Evolutionary conservation across 257 asterid species (phyloP), one percentile per base, ranked within the genome.

Genomic region (Linderniella brevidens): DNA sequence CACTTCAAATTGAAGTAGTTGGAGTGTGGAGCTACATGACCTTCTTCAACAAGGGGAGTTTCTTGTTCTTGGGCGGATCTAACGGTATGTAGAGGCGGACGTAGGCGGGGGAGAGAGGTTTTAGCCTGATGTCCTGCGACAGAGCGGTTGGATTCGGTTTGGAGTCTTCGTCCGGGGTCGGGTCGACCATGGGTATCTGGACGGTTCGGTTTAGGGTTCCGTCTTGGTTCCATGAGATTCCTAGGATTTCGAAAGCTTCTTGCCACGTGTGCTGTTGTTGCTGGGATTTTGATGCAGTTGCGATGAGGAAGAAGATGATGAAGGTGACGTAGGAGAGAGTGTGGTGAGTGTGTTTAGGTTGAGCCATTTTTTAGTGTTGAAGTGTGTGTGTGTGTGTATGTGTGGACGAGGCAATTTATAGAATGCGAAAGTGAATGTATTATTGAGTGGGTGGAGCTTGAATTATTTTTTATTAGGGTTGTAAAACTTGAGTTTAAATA

Each of bases 41-140:
- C n/a, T n/a, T n/a, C n/a, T n/a, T n/a, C n/a, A n/a, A n/a, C 29
- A 45, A 25, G 20, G 49, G 49, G 20, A 45, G 49, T 8, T 45
- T 45, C 7, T 12, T 13, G 25, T 15, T 17, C 49, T 45, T 45
- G 20, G 49, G 32, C 1, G 49, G 32, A 15, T 41, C 46, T 13
- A 36, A 9, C 8, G 62, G 68, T 13, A 41, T 35, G 57, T 67
- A 67, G 59, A 67, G 65, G 51, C 72, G 68, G 16, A 53, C 14
- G 14, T 13, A 62, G 62, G 68, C 68, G 19, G 56, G 45, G 19
- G 29, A 8, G 0, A 6, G 3, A 13, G 58, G 11, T 55, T 49
- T 54, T 42, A 66, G 58, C 3, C 11, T 8, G 6, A 66, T 14
- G 59, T 66, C 72, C 10, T 50, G 66, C 0, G 68, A 66, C 2